phyloP scores from a whole-genome alignment of 2,329 filamentous ascomycete species.

The Colletotrichum caudatum region DNA sequence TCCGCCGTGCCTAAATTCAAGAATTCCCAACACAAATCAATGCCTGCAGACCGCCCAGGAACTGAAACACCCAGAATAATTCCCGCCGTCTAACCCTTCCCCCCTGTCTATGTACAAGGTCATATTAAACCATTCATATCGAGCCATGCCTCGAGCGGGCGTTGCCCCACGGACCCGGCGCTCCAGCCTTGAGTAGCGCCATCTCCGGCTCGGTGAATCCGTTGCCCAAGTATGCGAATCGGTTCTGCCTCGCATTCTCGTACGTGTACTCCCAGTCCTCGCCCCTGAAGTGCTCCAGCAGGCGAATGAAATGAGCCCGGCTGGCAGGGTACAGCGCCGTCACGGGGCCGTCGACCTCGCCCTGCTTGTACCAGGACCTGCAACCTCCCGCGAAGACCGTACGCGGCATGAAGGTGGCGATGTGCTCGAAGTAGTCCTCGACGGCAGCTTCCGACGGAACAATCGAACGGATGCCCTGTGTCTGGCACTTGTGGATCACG shows the following conservation, averaged over 20 bases:
- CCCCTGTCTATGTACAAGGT: slow-evolving; percentile 5
- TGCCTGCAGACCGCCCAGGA: slow-evolving; percentile 35
- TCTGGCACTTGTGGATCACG: slow-evolving; percentile 62
- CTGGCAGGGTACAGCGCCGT: slow-evolving; percentile 64
- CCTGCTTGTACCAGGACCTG: slow-evolving; percentile 65
- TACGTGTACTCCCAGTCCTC: slow-evolving; percentile 68
- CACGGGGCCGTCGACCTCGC: slow-evolving; percentile 57
- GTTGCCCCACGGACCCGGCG: slow-evolving; percentile 6
- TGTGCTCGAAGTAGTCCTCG: slow-evolving; percentile 64
- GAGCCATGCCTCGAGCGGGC: not conserved
- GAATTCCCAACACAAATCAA: slow-evolving; percentile 20
- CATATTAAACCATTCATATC: slow-evolving; percentile 5
- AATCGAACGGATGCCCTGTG: slow-evolving; percentile 61
- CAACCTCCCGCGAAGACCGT: slow-evolving; percentile 63
- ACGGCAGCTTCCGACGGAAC: slow-evolving; percentile 60
- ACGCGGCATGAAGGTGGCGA: slow-evolving; percentile 63
- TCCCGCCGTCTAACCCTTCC: not conserved
- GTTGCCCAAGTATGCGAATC: slow-evolving; percentile 66
- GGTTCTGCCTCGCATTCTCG: slow-evolving; percentile 52
- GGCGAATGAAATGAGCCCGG: slow-evolving; percentile 65
- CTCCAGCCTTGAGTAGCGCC: slow-evolving; percentile 38
- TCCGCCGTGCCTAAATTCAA: slow-evolving; percentile 12
- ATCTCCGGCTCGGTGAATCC: slow-evolving; percentile 62
- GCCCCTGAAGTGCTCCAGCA: slow-evolving; percentile 62
- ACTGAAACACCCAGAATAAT: not conserved